Evolutionary conservation across 805 yeast genomes (phyloP), one percentile per base, ranked within the genome.

Genomic region (Saturnispora quitensis): DNA sequence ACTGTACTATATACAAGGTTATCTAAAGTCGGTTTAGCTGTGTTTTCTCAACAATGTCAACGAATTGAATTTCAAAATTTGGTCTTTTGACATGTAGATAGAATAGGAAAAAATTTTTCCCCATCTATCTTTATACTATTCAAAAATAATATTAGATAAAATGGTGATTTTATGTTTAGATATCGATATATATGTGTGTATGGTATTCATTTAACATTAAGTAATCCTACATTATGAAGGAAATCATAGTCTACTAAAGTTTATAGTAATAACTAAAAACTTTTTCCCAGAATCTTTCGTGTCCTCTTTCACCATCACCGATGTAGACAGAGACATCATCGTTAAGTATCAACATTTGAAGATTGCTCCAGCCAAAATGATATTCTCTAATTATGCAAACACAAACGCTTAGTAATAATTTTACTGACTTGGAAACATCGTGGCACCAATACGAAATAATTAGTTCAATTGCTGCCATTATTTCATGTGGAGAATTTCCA

Each of bases 331-430:
- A 47, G 47, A 48, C 24, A 50, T 56, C 46, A 34, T 60, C 40
- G 50, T 56, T 50, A 22, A 47, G 43, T 42, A 64, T 57, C 40
- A 50, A 38, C 33, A 61, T 50, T 45, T 66, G 68, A n/a, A 67
- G 48, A 50, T 56, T 63, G 47, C 62, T 63, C 68, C 68, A 78
- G 1, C 82, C 82, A 62, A 73, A 76, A 61, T 78, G 82, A 59
- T 75, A 73, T 54, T 77, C 74, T 43, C 73, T 62, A 28, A 77
- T 57, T 4, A 77, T 63, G 24, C 73, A 71, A 35, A 74, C 50
- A 5, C 71, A 56, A 18, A 75, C 60, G 0, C 80, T 66, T 27
- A 69, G 62, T 20, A 73, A 55, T 9, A 52, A 25, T 27, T 43
- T 50, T 1, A 48, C 38, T 5, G 52, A 52, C 25, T 50, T 53